Evolutionary conservation across 1,284 basidiomycete genomes (phyloP), one percentile per base, ranked within the genome.

Genomic region (Boletellus sp.): DNA sequence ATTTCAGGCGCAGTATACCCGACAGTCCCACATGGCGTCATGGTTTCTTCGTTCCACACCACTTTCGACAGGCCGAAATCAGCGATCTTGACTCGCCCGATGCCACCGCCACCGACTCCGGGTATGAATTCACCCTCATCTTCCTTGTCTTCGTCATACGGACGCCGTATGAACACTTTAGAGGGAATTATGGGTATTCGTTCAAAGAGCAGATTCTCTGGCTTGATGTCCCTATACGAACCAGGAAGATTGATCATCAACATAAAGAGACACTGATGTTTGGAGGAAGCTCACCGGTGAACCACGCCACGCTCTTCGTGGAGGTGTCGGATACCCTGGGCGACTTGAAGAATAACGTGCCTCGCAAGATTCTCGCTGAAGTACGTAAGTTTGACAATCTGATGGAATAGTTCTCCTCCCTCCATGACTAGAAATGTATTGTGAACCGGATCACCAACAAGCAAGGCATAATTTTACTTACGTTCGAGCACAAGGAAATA

Each of bases 1-100:
- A 99, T 99, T 73, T 99, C 97, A 3, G 97, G 97, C 4, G 97
- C 97, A 3, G 97, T 99, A 74, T 99, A 99, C 5, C 97, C 97
- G 26, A 99, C 96, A 1, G 97, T 99, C 30, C 97, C 97, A 66
- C 97, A 99, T 19, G 97, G 97, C 24, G 97, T 99, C 89, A 94
- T 97, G 11, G 97, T 99, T 71, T 97, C 89, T 69, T 98, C 93
- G 67, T 97, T 91, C 97, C 97, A 99, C 5, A 99, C 93, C 50
- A 99, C 89, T 75, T 99, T 99, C 61, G 90, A 93, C 44, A 99
- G 78, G 44, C 97, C 97, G 68, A 99, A 99, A 70, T 99, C 97
- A 57, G 97, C 97, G 61, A 99, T 97, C 79, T 99, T 99, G 71
- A 99, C 93, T 36, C 86, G 85, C 8, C 97, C 97, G 58, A 99